Evolutionary conservation across 768 basidiomycete species (phyloP).

Genomic region (Russula dissimulans): DNA sequence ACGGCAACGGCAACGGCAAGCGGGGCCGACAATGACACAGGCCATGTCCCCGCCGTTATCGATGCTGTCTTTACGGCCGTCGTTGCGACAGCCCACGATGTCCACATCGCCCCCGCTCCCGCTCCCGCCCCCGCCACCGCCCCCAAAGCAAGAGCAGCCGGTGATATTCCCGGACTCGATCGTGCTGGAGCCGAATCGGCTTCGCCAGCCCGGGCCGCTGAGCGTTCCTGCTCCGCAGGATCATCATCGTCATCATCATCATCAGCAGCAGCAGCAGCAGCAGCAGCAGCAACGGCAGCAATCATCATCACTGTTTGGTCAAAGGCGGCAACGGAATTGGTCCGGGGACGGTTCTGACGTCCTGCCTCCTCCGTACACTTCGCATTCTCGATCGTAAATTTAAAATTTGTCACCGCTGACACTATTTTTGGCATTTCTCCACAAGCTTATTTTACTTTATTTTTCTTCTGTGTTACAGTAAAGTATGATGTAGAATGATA

Average conservation of each 20-base stretch:
- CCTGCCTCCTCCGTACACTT: conserved; percentile 3
- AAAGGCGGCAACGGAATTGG: background rate
- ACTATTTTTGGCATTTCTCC: too few species aligned
- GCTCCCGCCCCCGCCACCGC: background rate
- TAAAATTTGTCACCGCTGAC: background rate
- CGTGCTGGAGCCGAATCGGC: conserved; percentile 1
- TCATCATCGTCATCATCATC: background rate
- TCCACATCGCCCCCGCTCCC: too few species aligned
- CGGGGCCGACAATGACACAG: too few species aligned
- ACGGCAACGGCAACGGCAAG: too few species aligned
- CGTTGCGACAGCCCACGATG: too few species aligned
- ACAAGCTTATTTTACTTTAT: too few species aligned
- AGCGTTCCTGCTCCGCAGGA: too few species aligned
- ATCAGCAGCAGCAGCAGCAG: too few species aligned
- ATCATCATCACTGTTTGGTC: background rate
- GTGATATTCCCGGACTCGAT: background rate
- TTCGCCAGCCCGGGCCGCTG: background rate
- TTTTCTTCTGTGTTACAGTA: too few species aligned
- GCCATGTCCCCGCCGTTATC: background rate
- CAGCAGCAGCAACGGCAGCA: too few species aligned
- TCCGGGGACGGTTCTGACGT: background rate
- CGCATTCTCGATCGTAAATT: background rate
- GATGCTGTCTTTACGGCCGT: too few species aligned
- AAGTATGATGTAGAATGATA: too few species aligned
- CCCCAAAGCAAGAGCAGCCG: background rate